Conservation (phyloP, 129 eudicot genomes). For the Escallonia rubra region DNA sequence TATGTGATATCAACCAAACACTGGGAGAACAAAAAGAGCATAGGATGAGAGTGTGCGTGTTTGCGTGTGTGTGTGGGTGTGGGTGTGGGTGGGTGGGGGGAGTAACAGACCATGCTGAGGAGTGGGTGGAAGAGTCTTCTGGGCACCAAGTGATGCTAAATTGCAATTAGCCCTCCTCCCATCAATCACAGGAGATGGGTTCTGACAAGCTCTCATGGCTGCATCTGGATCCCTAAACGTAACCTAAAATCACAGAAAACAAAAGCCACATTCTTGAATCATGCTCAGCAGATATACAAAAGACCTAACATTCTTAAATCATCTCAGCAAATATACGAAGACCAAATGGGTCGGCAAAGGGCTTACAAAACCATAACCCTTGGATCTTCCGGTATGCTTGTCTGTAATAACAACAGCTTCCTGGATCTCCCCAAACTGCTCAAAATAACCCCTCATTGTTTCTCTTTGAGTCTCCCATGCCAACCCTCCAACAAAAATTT, state of each 20-base stretch:
- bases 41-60: too few relatives aligned
- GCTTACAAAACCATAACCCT: constrained; percentile 58
- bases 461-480: constrained; percentile 64
- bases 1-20: too few relatives aligned
- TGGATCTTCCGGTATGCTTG: constrained; percentile 48
- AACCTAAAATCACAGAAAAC: constrained; percentile 5
- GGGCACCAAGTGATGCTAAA: constrained; percentile 38
- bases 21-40: too few relatives aligned
- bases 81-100: constrained; percentile 5
- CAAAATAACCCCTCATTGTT: constrained; percentile 34
- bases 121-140: constrained; percentile 13
- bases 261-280: too few relatives aligned
- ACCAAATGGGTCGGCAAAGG: too few relatives aligned
- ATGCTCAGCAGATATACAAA: background rate
- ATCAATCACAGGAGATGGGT: constrained; percentile 40
- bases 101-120: constrained; percentile 19
- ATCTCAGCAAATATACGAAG: background rate
- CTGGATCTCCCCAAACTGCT: constrained; percentile 45
- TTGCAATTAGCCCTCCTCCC: constrained; percentile 45
- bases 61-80: background rate
- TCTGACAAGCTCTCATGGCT: constrained; percentile 33
- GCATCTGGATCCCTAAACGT: constrained; percentile 32
- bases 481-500: constrained; percentile 56
- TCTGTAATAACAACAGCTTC: constrained; percentile 61
- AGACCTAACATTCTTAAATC: background rate